Evolutionary conservation across 768 basidiomycete species (phyloP).

Genomic region (Agrocybe pediades): DNA sequence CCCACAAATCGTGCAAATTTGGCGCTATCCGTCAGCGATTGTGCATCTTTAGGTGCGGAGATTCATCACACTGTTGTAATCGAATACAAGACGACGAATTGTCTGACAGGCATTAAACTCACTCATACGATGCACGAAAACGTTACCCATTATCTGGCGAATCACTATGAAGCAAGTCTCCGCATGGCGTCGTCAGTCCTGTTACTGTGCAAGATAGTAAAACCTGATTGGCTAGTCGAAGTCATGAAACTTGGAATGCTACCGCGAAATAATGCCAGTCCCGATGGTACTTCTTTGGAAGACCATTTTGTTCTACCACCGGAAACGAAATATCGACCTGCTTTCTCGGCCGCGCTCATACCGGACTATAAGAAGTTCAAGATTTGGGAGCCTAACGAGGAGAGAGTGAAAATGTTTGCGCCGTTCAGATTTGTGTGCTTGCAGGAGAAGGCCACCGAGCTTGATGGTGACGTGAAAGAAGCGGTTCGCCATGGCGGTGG

Average conservation of each 20-base stretch:
- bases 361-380: constrained; percentile 49
- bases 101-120: constrained; percentile 54
- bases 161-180: constrained; percentile 50
- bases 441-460: constrained; percentile 54
- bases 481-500: constrained; percentile 60
- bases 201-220: constrained; percentile 59
- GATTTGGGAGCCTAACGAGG: constrained; percentile 72
- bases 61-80: background rate
- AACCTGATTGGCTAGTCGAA: constrained; percentile 67
- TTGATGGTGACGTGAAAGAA: constrained; percentile 50
- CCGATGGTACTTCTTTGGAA: constrained; percentile 47
- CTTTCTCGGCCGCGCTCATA: constrained; percentile 52
- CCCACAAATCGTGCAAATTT: constrained; percentile 36
- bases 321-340: constrained; percentile 58
- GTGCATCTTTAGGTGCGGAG: constrained; percentile 56
- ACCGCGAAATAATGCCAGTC: constrained; percentile 31
- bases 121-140: constrained; percentile 43
- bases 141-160: constrained; percentile 66
- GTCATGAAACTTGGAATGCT: constrained; percentile 52
- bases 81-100: background rate
- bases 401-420: constrained; percentile 54
- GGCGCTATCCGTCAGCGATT: constrained; percentile 39
- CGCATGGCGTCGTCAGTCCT: constrained; percentile 60
- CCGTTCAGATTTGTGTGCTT: constrained; percentile 61
- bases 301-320: constrained; percentile 50